phyloP scores from a whole-genome alignment of 1,284 basidiomycete genomes.

The Cryptococcus sp. region DNA sequence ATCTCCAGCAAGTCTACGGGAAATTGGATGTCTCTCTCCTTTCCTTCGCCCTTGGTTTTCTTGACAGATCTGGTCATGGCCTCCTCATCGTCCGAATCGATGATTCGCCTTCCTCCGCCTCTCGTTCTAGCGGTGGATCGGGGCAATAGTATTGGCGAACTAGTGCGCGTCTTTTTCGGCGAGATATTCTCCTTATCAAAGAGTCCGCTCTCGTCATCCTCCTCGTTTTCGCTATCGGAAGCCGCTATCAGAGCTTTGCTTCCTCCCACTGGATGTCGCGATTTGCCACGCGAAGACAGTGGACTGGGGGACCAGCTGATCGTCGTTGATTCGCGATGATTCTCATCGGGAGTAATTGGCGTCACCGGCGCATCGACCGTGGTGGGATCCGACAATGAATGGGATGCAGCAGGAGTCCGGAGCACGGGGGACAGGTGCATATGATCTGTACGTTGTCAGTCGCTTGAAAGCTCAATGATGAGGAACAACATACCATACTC shows the following conservation, averaged over 20 bases:
- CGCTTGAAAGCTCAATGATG: background rate
- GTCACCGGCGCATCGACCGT: slow-evolving; percentile 5
- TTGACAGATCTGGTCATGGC: background rate
- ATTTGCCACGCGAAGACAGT: slow-evolving; percentile 5
- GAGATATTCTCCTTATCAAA: too few relatives aligned
- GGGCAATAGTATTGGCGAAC: too few relatives aligned
- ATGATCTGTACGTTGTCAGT: background rate
- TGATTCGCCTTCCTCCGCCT: background rate
- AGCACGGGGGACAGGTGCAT: slow-evolving; percentile 6
- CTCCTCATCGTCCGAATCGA: slow-evolving; percentile 14
- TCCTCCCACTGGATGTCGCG: background rate
- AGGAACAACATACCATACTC: background rate
- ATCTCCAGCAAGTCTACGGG: slow-evolving; percentile 1
- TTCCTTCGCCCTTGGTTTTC: background rate
- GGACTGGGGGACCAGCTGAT: slow-evolving; percentile 14
- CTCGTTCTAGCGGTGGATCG: background rate
- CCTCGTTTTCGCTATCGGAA: background rate
- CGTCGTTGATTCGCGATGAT: background rate
- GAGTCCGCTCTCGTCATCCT: background rate
- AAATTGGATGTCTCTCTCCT: slow-evolving; percentile 1
- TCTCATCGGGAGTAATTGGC: background rate
- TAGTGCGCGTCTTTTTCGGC: too few relatives aligned
- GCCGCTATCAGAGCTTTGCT: background rate
- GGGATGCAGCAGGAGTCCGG: slow-evolving; percentile 12
- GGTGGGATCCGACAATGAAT: slow-evolving; percentile 7